Conservation (phyloP, 495 filamentous ascomycete genomes). For the Apiosordaria backusii region DNA sequence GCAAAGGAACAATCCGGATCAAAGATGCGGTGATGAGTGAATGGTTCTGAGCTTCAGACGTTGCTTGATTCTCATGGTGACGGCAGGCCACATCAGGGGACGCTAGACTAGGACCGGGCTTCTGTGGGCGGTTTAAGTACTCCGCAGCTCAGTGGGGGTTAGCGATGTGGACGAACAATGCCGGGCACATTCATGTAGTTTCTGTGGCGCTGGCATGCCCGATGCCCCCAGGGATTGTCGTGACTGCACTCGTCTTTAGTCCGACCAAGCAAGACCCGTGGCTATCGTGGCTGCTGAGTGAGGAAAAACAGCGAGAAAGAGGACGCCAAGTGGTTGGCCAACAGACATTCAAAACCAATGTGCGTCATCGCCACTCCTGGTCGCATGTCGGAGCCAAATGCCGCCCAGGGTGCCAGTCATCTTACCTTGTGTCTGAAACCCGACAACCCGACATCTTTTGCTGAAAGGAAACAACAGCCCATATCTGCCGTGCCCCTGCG, state of each 20-base stretch:
- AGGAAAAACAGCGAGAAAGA: not conserved
- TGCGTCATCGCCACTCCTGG: conserved; percentile 9
- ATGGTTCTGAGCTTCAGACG: conserved; percentile 8
- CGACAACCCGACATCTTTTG: not conserved
- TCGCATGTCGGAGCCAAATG: not conserved
- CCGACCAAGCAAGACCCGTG: not conserved
- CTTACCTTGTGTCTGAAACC: not conserved
- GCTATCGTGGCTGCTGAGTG: not conserved
- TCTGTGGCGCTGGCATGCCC: not conserved
- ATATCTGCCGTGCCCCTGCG: not conserved
- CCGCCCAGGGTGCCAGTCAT: not conserved
- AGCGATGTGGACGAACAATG: not conserved
- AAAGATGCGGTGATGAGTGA: conserved; percentile 5
- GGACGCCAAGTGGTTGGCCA: conserved; percentile 1
- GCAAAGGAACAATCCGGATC: not conserved
- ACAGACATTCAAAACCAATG: not conserved
- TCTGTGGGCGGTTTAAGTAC: not conserved
- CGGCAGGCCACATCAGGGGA: conserved; percentile 8
- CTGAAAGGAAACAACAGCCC: not conserved
- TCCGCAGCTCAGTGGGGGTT: conserved; percentile 16
- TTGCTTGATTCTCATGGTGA: conserved; percentile 20
- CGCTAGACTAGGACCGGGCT: conserved; percentile 7
- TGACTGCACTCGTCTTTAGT: not conserved
- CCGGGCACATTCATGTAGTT: not conserved
- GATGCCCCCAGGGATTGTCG: not conserved